Percentiles rank a stretch among this genome's conserved stretches.
These are phyloP conservation scores for Maudiozyma serrabonitensis DNA, from an alignment of 805 yeast species.

Conservation along the genomic window DNA sequence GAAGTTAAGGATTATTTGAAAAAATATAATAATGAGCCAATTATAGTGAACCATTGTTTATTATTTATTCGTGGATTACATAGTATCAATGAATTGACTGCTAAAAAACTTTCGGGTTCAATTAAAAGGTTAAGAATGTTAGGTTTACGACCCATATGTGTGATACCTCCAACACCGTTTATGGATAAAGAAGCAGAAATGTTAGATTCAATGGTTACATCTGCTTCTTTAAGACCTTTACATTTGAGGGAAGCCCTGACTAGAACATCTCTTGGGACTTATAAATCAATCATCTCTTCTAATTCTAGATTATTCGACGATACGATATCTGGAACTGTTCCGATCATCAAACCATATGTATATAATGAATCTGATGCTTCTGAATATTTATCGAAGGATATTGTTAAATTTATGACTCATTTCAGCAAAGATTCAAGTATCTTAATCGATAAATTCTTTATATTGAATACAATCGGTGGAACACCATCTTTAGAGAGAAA, in stretches of 20 bases:
- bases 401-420: slow-evolving; percentile 29
- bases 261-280: slow-evolving; percentile 9
- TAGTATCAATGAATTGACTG: slow-evolving; percentile 2
- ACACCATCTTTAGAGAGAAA: slow-evolving; percentile 79
- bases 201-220: slow-evolving; percentile 17
- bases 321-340: slow-evolving; percentile 25
- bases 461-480: slow-evolving; percentile 79
- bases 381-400: slow-evolving; percentile 31
- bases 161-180: slow-evolving; percentile 35
- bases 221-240: slow-evolving; percentile 17
- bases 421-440: slow-evolving; percentile 30
- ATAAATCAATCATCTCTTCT: slow-evolving; percentile 12
- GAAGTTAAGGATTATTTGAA: slow-evolving; percentile 76
- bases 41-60: slow-evolving; percentile 18
- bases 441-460: slow-evolving; percentile 66
- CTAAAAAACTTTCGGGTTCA: slow-evolving; percentile 15
- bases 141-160: slow-evolving; percentile 68
- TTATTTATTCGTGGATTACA: slow-evolving; percentile 21
- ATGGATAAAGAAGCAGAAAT: slow-evolving; percentile 13
- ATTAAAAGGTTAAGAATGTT: slow-evolving; percentile 21
- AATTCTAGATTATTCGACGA: slow-evolving; percentile 7
- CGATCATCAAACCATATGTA: slow-evolving; percentile 53
- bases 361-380: slow-evolving; percentile 46
- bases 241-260: slow-evolving; percentile 19
- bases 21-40: slow-evolving; percentile 40